These are phyloP conservation scores for Aspergillus sp. DNA, from an alignment of 2,329 filamentous ascomycete species.

Conservation along the genomic window DNA sequence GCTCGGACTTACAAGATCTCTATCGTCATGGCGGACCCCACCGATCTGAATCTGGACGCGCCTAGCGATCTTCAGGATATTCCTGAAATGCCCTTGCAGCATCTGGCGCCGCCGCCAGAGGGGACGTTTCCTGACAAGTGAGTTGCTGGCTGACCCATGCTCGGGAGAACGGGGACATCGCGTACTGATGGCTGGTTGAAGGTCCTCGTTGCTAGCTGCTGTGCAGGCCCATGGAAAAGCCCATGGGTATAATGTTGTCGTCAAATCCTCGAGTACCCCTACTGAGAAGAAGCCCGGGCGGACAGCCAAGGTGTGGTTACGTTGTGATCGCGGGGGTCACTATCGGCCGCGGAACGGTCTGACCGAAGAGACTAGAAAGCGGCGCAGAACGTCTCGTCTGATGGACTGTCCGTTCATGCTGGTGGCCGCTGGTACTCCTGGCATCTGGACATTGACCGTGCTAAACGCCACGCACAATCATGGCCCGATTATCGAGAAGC, in stretches of 20 bases:
- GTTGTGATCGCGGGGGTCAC: constrained; percentile 38
- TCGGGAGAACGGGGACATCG: no score
- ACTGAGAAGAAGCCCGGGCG: constrained; percentile 39
- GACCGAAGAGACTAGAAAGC: constrained; percentile 38
- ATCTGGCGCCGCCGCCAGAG: constrained; percentile 35
- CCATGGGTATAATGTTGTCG: constrained; percentile 39
- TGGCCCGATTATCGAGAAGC: constrained; percentile 34
- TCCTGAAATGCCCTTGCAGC: constrained; percentile 36
- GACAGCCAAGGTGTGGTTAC: constrained; percentile 38
- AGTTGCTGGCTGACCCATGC: constrained; percentile 8
- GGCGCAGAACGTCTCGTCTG: constrained; percentile 35
- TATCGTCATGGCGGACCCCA: constrained; percentile 33
- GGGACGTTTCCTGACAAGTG: constrained; percentile 39
- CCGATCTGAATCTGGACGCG: constrained; percentile 38
- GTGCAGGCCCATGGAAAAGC: constrained; percentile 36
- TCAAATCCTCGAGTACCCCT: constrained; percentile 40
- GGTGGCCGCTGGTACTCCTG: constrained; percentile 36
- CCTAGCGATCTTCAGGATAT: constrained; percentile 40
- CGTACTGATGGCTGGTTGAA: constrained; percentile 6
- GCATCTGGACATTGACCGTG: constrained; percentile 38
- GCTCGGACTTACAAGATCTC: constrained; percentile 7
- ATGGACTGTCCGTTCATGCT: constrained; percentile 41
- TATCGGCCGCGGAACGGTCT: constrained; percentile 39
- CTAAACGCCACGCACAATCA: constrained; percentile 37
- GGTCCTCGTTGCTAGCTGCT: constrained; percentile 30